Percentiles rank a stretch among this genome's conserved stretches.
Conservation (phyloP, 371 early-diverging fungal genomes). For the Zychaea mexicana region DNA sequence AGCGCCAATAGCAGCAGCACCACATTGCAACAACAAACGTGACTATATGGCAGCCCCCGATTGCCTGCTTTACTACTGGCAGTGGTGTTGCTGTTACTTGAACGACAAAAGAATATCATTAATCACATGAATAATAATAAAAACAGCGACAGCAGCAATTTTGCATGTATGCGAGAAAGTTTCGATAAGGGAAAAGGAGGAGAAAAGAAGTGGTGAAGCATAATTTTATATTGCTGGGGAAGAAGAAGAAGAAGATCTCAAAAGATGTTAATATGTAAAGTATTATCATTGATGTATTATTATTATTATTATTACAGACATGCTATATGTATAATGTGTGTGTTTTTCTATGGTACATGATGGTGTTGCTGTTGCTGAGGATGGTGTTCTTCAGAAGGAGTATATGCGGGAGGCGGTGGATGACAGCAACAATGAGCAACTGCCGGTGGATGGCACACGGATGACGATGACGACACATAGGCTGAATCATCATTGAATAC, state of each 20-base stretch:
- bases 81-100: too few species aligned
- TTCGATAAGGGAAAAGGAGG: too few species aligned
- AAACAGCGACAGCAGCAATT: neutral
- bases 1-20: slow-evolving; percentile 4
- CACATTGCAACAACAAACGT: slow-evolving; percentile 18
- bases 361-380: neutral
- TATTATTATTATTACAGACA: too few species aligned
- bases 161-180: neutral
- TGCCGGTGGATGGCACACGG: neutral
- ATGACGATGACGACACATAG: slow-evolving; percentile 6
- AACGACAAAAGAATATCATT: neutral
- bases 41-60: slow-evolving; percentile 19
- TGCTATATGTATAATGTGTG: too few species aligned
- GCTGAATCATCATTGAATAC: slow-evolving; percentile 2
- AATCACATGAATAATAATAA: neutral
- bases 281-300: too few species aligned
- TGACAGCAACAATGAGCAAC: slow-evolving; percentile 3
- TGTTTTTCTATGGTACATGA: slow-evolving; percentile 7
- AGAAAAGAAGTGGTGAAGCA: too few species aligned
- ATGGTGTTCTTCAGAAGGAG: neutral
- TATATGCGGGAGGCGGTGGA: slow-evolving; percentile 13
- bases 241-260: too few species aligned
- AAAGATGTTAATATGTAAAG: too few species aligned
- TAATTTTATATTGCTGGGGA: too few species aligned
- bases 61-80: neutral